These are phyloP conservation scores for Penicillium sp. DNA, from an alignment of 2,329 filamentous ascomycete genomes.

Conservation along the genomic window DNA sequence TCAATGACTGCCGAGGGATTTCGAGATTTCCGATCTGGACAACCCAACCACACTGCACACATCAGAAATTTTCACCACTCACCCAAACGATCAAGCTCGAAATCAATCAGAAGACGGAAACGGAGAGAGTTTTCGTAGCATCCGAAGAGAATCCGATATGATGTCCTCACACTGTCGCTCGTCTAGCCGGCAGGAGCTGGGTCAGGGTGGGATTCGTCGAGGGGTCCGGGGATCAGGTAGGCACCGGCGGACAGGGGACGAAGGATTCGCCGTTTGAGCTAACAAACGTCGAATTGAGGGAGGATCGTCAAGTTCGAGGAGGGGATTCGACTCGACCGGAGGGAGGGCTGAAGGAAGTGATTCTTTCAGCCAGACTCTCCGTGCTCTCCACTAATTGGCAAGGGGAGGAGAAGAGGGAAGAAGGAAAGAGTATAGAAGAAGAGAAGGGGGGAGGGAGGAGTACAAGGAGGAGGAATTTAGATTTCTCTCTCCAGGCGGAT, in stretches of 20 bases:
- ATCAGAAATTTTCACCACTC: slow-evolving; percentile 9
- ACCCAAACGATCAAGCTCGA: slow-evolving; percentile 17
- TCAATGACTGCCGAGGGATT: slow-evolving; percentile 2
- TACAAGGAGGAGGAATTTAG: slow-evolving; percentile 35
- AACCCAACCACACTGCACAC: slow-evolving; percentile 6
- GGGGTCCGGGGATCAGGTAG: slow-evolving; percentile 29
- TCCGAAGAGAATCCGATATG: slow-evolving; percentile 19
- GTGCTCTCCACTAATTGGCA: slow-evolving; percentile 39
- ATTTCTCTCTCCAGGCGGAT: slow-evolving; percentile 42
- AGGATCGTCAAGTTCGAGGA: slow-evolving; percentile 34
- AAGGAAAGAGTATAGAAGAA: slow-evolving; percentile 32
- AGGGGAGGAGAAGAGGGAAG: slow-evolving; percentile 25
- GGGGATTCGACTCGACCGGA: slow-evolving; percentile 40
- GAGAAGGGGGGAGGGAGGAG: slow-evolving; percentile 31
- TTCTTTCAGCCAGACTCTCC: slow-evolving; percentile 32
- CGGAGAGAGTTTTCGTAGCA: slow-evolving; percentile 13
- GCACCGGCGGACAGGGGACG: slow-evolving; percentile 29
- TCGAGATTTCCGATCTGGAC: slow-evolving; percentile 8
- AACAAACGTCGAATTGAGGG: slow-evolving; percentile 37
- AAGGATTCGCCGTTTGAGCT: slow-evolving; percentile 36
- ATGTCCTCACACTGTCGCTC: slow-evolving; percentile 33
- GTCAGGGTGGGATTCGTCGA: slow-evolving; percentile 32
- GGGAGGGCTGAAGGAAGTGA: slow-evolving; percentile 29
- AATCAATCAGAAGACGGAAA: slow-evolving; percentile 17
- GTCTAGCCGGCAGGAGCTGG: slow-evolving; percentile 40